Evolutionary conservation across 441 rosid species (phyloP).

Genomic region (Euphorbia schlechtendalii): DNA sequence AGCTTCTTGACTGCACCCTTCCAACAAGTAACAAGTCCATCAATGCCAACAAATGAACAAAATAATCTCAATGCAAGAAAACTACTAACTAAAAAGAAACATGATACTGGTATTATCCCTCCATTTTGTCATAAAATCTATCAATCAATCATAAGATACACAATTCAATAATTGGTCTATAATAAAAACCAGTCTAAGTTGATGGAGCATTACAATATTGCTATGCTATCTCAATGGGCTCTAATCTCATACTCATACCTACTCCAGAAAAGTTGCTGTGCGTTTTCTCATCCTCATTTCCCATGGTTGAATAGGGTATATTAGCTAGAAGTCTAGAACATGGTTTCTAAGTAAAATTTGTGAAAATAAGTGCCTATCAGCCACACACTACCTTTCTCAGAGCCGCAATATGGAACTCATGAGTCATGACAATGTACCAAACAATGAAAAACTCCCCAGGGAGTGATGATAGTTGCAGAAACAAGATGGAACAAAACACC

Average conservation of each 20-base stretch:
- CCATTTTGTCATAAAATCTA: background rate
- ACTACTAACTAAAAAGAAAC: background rate
- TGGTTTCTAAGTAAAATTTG: too few relatives aligned
- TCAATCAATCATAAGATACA: background rate
- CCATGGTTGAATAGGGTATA: background rate
- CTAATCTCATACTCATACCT: too few relatives aligned
- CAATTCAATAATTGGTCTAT: background rate
- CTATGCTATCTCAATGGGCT: too few relatives aligned
- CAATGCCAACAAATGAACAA: background rate
- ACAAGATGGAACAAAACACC: background rate
- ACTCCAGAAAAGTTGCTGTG: too few relatives aligned
- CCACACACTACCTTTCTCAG: background rate
- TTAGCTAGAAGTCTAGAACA: too few relatives aligned
- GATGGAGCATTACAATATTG: background rate
- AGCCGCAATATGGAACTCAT: conserved; percentile 1
- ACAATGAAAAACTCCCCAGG: background rate
- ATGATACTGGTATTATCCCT: conserved; percentile 1
- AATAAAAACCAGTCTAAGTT: background rate
- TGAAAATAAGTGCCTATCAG: too few relatives aligned
- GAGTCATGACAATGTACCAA: too few relatives aligned
- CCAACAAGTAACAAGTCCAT: background rate
- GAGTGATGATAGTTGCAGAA: background rate
- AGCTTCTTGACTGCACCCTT: background rate
- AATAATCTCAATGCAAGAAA: background rate
- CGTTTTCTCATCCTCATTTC: too few relatives aligned